phyloP scores from a whole-genome alignment of 2,329 filamentous ascomycete species.

The Monilinia laxa region DNA sequence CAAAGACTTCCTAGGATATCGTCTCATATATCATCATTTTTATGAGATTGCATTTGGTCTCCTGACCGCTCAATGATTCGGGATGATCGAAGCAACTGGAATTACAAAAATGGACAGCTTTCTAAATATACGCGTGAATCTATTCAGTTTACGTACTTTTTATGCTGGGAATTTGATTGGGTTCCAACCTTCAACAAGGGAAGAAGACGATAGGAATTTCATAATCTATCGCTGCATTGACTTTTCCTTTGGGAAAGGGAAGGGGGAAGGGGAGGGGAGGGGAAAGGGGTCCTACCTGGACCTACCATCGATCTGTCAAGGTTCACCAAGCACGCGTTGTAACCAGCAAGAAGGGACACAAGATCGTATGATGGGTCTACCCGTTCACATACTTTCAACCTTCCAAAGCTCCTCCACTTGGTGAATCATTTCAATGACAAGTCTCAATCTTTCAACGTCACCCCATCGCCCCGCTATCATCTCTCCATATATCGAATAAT shows the following conservation, averaged over 20 bases:
- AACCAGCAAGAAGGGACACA: background rate
- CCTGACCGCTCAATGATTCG: slow-evolving; percentile 4
- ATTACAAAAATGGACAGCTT: background rate
- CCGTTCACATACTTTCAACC: background rate
- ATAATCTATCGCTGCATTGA: background rate
- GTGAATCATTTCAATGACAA: slow-evolving; percentile 16
- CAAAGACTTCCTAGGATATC: background rate
- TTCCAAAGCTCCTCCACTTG: background rate
- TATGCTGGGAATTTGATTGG: background rate
- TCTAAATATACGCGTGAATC: background rate
- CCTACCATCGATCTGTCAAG: slow-evolving; percentile 13
- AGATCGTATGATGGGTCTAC: slow-evolving; percentile 12
- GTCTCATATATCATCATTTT: slow-evolving; percentile 5
- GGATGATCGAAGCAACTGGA: slow-evolving; percentile 5
- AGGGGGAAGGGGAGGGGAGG: too few relatives aligned
- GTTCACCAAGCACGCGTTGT: background rate
- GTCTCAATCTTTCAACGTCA: slow-evolving; percentile 12
- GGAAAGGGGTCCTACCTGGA: background rate
- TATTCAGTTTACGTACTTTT: background rate
- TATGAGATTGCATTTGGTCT: slow-evolving; percentile 11
- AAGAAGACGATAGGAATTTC: background rate
- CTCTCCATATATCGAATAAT: background rate
- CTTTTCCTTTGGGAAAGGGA: background rate
- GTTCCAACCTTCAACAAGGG: slow-evolving; percentile 2
- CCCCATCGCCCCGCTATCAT: slow-evolving; percentile 16